These are phyloP conservation scores for Lepidium didymum DNA, from an alignment of 345 rosid species.

Conservation along the genomic window DNA sequence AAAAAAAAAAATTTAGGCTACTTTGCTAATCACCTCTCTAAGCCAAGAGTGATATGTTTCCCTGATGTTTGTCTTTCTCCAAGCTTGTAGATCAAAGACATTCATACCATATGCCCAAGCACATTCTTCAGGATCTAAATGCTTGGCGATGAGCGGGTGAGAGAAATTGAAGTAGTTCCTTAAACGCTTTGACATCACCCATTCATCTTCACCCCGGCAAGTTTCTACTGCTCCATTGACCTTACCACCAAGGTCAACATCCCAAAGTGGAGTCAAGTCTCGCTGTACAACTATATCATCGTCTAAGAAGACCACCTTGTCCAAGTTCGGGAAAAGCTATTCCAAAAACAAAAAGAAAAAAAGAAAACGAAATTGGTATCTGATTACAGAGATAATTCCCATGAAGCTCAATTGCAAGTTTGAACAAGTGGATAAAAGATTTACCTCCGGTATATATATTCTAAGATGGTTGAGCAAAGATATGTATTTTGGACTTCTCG, in stretches of 20 bases:
- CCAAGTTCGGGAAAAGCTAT: conserved; percentile 94
- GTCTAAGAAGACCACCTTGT: conserved; percentile 94
- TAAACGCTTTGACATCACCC: conserved; percentile 98
- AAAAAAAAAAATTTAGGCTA: neutral
- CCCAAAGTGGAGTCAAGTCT: conserved; percentile 92
- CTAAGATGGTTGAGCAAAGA: conserved; percentile 97
- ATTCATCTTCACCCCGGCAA: conserved; percentile 89
- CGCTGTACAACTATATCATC: conserved; percentile 93
- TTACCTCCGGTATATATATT: conserved; percentile 97
- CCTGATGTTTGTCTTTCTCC: conserved; percentile 84
- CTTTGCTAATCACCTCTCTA: conserved; percentile 55
- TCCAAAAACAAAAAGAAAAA: neutral
- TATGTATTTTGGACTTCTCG: conserved; percentile 99
- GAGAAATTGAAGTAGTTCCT: conserved; percentile 98
- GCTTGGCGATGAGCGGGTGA: conserved; percentile 80
- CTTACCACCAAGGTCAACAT: conserved; percentile 79
- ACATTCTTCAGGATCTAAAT: conserved; percentile 88
- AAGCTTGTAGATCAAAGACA: conserved; percentile 77
- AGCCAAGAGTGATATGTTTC: conserved; percentile 96
- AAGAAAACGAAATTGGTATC: neutral
- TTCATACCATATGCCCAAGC: conserved; percentile 99
- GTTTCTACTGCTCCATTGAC: conserved; percentile 99
- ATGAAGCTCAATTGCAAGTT: neutral
- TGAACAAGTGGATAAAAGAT: neutral
- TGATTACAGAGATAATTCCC: neutral